Evolutionary conservation across 1,284 basidiomycete genomes (phyloP).

Genomic region (Trichosporon faecale): DNA sequence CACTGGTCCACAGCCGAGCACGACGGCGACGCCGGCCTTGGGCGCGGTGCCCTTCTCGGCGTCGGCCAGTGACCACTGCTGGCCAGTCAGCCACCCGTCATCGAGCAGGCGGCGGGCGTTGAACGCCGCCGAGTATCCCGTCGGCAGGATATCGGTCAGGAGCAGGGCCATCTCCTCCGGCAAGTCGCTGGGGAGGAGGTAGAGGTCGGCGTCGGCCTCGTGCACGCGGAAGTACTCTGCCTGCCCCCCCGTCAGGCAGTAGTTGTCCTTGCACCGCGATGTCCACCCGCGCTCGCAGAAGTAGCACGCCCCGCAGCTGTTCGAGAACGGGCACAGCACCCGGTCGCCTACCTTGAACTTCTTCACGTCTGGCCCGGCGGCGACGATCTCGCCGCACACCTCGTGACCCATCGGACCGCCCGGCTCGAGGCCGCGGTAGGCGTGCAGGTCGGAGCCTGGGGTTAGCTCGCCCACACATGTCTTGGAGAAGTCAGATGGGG

Average conservation of each 20-base stretch:
- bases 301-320: constrained; percentile 66
- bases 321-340: constrained; percentile 83
- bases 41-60: constrained; percentile 33
- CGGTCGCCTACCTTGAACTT: constrained; percentile 72
- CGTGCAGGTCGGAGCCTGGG: constrained; percentile 73
- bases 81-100: constrained; percentile 30
- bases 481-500: neutral
- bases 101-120: constrained; percentile 49
- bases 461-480: neutral
- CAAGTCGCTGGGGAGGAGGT: constrained; percentile 47
- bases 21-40: constrained; percentile 45
- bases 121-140: constrained; percentile 52
- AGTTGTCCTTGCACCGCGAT: constrained; percentile 66
- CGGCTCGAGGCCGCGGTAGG: constrained; percentile 63
- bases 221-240: constrained; percentile 82
- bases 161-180: constrained; percentile 51
- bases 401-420: constrained; percentile 65
- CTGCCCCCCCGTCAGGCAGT: constrained; percentile 72
- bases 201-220: constrained; percentile 51
- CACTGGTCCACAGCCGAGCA: constrained; percentile 55
- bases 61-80: constrained; percentile 27
- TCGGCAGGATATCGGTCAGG: constrained; percentile 54
- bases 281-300: constrained; percentile 74
- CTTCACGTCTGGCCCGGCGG: constrained; percentile 64
- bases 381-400: constrained; percentile 72